phyloP scores from a whole-genome alignment of 164 flowering plant genomes.

The Berberis vulgaris region DNA sequence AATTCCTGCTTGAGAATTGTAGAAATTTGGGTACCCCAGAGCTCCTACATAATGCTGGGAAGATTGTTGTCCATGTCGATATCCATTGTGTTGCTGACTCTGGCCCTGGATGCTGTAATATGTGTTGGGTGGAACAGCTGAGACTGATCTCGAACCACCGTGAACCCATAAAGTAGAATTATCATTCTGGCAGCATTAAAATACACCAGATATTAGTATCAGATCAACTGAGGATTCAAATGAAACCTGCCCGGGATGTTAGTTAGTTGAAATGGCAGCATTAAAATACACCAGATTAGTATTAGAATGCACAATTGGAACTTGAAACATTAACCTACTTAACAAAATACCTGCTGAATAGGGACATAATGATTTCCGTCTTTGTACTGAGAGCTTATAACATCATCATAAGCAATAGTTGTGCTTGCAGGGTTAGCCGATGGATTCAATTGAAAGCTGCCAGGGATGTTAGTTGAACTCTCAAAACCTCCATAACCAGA shows the following conservation, averaged over 20 bases:
- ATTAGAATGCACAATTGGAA: neutral
- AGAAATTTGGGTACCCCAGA: too few species aligned
- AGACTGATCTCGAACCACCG: too few species aligned
- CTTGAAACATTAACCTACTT: neutral
- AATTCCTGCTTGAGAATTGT: too few species aligned
- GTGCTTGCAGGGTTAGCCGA: slow-evolving; percentile 56
- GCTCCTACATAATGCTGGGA: slow-evolving; percentile 53
- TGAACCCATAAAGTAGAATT: slow-evolving; percentile 28
- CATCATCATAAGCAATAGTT: slow-evolving; percentile 64
- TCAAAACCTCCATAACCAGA: slow-evolving; percentile 88
- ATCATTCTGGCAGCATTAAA: slow-evolving; percentile 35
- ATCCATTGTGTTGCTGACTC: slow-evolving; percentile 30
- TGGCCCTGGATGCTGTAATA: slow-evolving; percentile 42
- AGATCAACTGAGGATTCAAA: neutral
- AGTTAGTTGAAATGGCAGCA: too few species aligned
- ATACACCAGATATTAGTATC: neutral
- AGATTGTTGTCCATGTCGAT: slow-evolving; percentile 68
- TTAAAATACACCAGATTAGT: too few species aligned
- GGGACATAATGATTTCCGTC: slow-evolving; percentile 55
- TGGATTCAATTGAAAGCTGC: slow-evolving; percentile 55
- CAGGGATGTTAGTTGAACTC: slow-evolving; percentile 53
- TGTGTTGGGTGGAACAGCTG: slow-evolving; percentile 59
- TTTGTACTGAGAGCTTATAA: slow-evolving; percentile 76
- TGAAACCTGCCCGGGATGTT: neutral
- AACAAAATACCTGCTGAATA: slow-evolving; percentile 60